Percentiles rank a stretch among this genome's conserved stretches.
These are phyloP conservation scores for Abelmoschus esculentus DNA, from an alignment of 345 rosid species.

Conservation along the genomic window DNA sequence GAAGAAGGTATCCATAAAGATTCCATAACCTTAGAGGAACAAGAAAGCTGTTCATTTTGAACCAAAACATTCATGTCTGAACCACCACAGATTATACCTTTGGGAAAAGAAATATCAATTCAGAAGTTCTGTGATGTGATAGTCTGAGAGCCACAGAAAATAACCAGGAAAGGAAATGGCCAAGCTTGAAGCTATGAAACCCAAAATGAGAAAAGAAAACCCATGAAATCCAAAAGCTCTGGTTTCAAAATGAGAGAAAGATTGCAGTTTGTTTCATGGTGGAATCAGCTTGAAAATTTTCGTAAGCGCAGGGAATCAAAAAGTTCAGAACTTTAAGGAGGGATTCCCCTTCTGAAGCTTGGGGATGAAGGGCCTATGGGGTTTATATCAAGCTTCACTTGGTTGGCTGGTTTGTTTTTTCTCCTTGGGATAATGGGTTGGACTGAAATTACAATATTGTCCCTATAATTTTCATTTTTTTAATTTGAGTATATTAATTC, in stretches of 20 bases:
- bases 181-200: not conserved
- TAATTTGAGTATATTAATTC: too few species aligned
- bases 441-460: not conserved
- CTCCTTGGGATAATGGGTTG: not conserved
- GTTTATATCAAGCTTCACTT: slow-evolving; percentile 10
- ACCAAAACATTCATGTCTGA: slow-evolving; percentile 22
- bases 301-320: not conserved
- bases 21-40: slow-evolving; percentile 23
- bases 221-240: not conserved
- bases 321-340: slow-evolving; percentile 9
- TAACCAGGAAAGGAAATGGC: not conserved
- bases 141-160: slow-evolving; percentile 10
- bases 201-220: not conserved
- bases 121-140: slow-evolving; percentile 7
- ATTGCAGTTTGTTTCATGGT: not conserved
- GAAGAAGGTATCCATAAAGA: slow-evolving; percentile 36
- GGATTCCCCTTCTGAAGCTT: slow-evolving; percentile 11
- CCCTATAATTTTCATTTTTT: too few species aligned
- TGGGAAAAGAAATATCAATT: not conserved
- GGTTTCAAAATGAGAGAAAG: not conserved
- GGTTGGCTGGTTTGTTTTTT: too few species aligned
- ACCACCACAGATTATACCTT: slow-evolving; percentile 15
- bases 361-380: not conserved
- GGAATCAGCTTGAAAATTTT: not conserved
- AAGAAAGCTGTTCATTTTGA: slow-evolving; percentile 23